phyloP scores from a whole-genome alignment of 495 filamentous ascomycete genomes.

The Lepidopterella palustris region DNA sequence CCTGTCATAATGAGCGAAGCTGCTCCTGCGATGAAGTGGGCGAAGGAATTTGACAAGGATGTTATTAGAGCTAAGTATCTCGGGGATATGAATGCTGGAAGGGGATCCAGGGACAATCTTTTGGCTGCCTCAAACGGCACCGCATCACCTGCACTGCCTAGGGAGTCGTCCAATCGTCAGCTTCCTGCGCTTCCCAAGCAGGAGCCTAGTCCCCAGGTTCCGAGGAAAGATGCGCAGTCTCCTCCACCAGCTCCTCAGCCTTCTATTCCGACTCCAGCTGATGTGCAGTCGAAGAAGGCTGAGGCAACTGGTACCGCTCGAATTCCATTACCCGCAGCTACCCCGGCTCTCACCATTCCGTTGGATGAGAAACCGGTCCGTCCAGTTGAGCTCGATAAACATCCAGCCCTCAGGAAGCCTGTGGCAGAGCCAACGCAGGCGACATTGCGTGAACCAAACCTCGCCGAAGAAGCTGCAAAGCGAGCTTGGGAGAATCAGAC shows the following conservation, averaged over 20 bases:
- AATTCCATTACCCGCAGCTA: constrained; percentile 6
- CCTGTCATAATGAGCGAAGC: constrained; percentile 80
- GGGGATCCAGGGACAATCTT: constrained; percentile 38
- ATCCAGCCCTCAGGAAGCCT: constrained; percentile 34
- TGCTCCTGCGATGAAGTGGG: constrained; percentile 93
- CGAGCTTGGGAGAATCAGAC: not conserved
- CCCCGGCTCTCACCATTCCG: not conserved
- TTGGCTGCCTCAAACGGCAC: constrained; percentile 17
- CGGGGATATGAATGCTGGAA: constrained; percentile 61
- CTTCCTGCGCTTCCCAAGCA: constrained; percentile 27
- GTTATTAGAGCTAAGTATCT: constrained; percentile 76
- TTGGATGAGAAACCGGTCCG: constrained; percentile 29
- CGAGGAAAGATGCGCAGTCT: constrained; percentile 6
- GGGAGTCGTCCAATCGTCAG: constrained; percentile 24
- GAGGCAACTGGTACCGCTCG: constrained; percentile 19
- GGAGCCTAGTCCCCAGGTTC: constrained; percentile 1
- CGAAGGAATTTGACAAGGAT: constrained; percentile 76
- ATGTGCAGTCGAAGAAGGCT: not conserved
- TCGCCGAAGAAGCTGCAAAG: not conserved
- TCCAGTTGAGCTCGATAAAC: constrained; percentile 22
- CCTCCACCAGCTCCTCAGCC: constrained; percentile 20
- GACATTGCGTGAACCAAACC: not conserved
- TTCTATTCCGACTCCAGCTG: constrained; percentile 5
- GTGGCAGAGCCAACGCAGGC: constrained; percentile 15
- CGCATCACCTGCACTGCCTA: constrained; percentile 6